These are phyloP conservation scores for Eucalyptus regnans DNA, from an alignment of 345 rosid genomes.

Conservation along the genomic window DNA sequence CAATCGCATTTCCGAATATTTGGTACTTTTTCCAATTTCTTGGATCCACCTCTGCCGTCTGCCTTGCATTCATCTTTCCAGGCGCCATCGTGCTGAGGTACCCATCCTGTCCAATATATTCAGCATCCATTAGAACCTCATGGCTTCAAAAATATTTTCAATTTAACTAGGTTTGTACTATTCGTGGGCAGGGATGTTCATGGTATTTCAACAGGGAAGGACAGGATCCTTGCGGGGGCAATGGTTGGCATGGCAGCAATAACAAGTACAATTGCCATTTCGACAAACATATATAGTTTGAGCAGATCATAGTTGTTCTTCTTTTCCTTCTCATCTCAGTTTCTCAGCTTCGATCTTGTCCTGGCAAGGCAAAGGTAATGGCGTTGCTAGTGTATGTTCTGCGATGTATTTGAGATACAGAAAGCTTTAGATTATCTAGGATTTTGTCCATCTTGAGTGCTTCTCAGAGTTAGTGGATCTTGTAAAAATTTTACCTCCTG, in stretches of 20 bases:
- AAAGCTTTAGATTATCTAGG: background rate
- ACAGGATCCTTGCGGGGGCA: conserved; percentile 13
- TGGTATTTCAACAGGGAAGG: conserved; percentile 21
- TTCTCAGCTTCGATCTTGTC: background rate
- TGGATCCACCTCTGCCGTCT: conserved; percentile 81
- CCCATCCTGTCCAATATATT: background rate
- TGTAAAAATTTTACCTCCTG: background rate
- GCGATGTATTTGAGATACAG: background rate
- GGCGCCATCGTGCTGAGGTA: conserved; percentile 73
- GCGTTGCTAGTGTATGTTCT: background rate
- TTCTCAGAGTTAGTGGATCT: background rate
- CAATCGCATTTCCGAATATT: conserved; percentile 62
- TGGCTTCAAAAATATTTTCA: background rate
- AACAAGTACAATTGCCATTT: conserved; percentile 39
- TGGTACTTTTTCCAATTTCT: conserved; percentile 82
- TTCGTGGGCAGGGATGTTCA: conserved; percentile 32
- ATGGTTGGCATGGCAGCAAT: conserved; percentile 34
- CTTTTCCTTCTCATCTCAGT: background rate
- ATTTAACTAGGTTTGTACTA: background rate
- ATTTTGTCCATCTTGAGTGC: background rate
- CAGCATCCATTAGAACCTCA: background rate
- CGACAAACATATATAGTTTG: conserved; percentile 17
- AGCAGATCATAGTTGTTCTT: background rate
- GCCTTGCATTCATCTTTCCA: conserved; percentile 80
- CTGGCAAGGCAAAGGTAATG: background rate